A percentile compares a stretch with the other conserved stretches of the same genome.
phyloP scores from a whole-genome alignment of 345 rosid species.

The Odontarrhena argentea region DNA sequence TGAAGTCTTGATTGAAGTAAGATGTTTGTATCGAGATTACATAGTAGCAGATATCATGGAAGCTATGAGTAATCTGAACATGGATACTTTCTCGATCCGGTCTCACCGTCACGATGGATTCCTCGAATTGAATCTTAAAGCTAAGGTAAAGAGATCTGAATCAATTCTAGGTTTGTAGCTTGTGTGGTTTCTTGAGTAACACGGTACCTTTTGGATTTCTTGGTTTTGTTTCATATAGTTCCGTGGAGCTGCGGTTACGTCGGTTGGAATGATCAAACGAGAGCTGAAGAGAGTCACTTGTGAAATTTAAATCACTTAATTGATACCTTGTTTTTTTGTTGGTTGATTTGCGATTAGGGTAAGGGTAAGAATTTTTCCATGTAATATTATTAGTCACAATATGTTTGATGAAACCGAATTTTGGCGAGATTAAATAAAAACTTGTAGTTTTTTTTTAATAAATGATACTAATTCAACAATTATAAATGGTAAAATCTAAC shows the following conservation, averaged over 20 bases:
- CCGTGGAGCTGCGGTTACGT: conserved; percentile 54
- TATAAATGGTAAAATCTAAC: not conserved
- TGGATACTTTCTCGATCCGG: conserved; percentile 55
- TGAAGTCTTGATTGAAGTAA: conserved; percentile 61
- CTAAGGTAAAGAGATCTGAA: conserved; percentile 49
- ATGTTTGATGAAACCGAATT: not conserved
- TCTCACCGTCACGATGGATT: conserved; percentile 55
- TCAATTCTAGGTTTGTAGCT: not conserved
- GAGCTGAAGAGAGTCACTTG: conserved; percentile 51
- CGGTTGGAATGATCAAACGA: conserved; percentile 59
- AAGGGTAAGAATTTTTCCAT: not conserved
- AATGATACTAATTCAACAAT: not conserved
- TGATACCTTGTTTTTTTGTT: not conserved
- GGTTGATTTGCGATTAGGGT: not conserved
- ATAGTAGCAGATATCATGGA: conserved; percentile 67
- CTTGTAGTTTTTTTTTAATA: not conserved
- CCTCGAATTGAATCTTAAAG: conserved; percentile 52
- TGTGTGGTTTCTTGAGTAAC: conserved; percentile 1
- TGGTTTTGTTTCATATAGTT: conserved; percentile 45
- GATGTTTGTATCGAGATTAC: conserved; percentile 56
- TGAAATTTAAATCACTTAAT: not conserved
- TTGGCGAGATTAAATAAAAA: not conserved
- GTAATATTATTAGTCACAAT: conserved; percentile 6
- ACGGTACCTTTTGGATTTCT: not conserved
- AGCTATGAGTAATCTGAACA: conserved; percentile 56